Evolutionary conservation across 768 basidiomycete genomes (phyloP).

Genomic region (Suillus paluster): DNA sequence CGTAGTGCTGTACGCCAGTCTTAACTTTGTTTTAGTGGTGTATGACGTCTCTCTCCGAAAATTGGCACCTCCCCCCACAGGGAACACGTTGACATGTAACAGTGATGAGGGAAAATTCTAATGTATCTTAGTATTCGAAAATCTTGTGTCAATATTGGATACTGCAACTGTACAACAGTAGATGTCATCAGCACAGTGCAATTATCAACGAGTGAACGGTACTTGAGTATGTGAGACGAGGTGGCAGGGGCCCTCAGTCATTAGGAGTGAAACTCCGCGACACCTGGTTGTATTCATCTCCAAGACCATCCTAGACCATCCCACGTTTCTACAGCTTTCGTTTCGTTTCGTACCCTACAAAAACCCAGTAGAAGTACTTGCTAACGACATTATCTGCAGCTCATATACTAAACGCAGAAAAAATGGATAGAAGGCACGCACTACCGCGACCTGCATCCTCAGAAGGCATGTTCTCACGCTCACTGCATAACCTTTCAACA

Average conservation of each 20-base stretch:
- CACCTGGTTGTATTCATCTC: slow-evolving; percentile 1
- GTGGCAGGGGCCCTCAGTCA: slow-evolving; percentile 4
- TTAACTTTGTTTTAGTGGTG: slow-evolving; percentile 56
- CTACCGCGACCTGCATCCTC: slow-evolving; percentile 69
- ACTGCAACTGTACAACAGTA: too few species aligned
- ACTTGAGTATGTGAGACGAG: too few species aligned
- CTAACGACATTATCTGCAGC: neutral
- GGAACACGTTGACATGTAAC: neutral
- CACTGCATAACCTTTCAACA: neutral
- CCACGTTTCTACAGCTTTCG: slow-evolving; percentile 2
- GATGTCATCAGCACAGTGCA: neutral
- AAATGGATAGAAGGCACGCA: slow-evolving; percentile 72
- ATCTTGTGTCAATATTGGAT: neutral
- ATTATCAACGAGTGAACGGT: too few species aligned
- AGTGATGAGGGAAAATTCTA: neutral
- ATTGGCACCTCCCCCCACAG: slow-evolving; percentile 37
- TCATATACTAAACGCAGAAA: slow-evolving; percentile 1
- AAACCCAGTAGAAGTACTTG: neutral
- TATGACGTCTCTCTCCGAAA: slow-evolving; percentile 85
- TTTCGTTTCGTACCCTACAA: neutral
- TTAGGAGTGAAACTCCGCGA: slow-evolving; percentile 5
- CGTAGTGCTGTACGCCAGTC: slow-evolving; percentile 1
- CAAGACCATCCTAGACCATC: slow-evolving; percentile 7
- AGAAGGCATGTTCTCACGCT: slow-evolving; percentile 61
- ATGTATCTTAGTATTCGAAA: neutral